Conservation (phyloP, 225 moss, liverwort and hornwort genomes). For the Pseudoscleropodium purum region DNA sequence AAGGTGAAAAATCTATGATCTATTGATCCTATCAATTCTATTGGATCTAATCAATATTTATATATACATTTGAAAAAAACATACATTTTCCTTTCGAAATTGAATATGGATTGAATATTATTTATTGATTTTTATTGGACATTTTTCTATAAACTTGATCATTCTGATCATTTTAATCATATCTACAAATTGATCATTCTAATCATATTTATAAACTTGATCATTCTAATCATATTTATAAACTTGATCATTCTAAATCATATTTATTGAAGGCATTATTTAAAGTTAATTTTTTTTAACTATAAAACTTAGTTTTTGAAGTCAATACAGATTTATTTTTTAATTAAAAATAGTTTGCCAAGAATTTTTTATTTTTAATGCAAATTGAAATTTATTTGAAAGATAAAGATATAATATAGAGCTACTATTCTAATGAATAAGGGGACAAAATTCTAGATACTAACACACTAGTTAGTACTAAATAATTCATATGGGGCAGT, state of each 20-base stretch:
- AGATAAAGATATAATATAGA: neutral
- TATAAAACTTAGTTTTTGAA: neutral
- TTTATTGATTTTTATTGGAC: neutral
- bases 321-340: too few relatives aligned
- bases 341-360: accelerated
- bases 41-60: too few relatives aligned
- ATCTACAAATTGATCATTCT: neutral
- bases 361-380: neutral
- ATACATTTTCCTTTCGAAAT: accelerated
- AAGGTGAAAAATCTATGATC: neutral
- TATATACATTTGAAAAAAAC: neutral
- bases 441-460: neutral
- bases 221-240: neutral
- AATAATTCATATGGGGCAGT: neutral
- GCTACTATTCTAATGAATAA: neutral
- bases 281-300: neutral
- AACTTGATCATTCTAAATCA: too few relatives aligned
- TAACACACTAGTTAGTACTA: neutral
- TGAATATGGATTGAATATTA: neutral
- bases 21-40: neutral
- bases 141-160: neutral
- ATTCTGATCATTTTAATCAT: neutral
- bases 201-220: neutral
- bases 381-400: neutral
- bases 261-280: neutral